Percentiles rank a stretch among this genome's conserved stretches.
These are phyloP conservation scores for Penicillium aurantiogriseum DNA, from an alignment of 2,329 filamentous ascomycete genomes.

Conservation along the genomic window DNA sequence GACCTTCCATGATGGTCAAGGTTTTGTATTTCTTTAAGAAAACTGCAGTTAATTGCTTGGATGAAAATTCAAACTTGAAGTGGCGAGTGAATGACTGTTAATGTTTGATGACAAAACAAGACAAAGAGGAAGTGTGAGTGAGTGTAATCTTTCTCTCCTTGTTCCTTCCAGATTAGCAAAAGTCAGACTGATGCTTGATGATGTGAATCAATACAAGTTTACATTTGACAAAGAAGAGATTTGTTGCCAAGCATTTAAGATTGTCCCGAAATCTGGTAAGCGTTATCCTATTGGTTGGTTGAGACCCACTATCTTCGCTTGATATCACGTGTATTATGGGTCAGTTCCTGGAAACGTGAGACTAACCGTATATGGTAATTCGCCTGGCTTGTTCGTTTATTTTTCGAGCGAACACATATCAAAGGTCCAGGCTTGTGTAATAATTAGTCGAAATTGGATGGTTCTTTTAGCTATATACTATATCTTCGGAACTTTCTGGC, in stretches of 20 bases:
- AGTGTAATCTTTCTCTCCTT: neutral
- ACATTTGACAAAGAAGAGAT: constrained; percentile 9
- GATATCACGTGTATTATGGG: constrained; percentile 2
- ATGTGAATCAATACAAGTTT: constrained; percentile 2
- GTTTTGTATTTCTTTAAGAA: neutral
- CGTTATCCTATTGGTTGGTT: neutral
- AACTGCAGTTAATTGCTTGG: constrained; percentile 2
- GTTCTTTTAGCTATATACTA: too few species aligned
- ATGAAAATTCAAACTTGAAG: constrained; percentile 3
- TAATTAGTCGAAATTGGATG: neutral
- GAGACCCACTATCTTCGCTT: neutral
- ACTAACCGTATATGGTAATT: neutral
- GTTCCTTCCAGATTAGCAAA: neutral
- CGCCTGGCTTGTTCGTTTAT: neutral
- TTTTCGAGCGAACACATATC: neutral
- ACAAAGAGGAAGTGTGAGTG: neutral
- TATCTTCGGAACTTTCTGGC: too few species aligned
- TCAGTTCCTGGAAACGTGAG: neutral
- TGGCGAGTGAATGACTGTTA: constrained; percentile 41
- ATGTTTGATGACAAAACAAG: constrained; percentile 36
- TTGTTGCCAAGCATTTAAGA: constrained; percentile 13
- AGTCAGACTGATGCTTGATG: neutral
- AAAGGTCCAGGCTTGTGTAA: neutral
- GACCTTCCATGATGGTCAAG: constrained; percentile 15
- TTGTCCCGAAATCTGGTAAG: neutral